Conservation (phyloP, 306 rosid species). For the Quercus berberidifolia region DNA sequence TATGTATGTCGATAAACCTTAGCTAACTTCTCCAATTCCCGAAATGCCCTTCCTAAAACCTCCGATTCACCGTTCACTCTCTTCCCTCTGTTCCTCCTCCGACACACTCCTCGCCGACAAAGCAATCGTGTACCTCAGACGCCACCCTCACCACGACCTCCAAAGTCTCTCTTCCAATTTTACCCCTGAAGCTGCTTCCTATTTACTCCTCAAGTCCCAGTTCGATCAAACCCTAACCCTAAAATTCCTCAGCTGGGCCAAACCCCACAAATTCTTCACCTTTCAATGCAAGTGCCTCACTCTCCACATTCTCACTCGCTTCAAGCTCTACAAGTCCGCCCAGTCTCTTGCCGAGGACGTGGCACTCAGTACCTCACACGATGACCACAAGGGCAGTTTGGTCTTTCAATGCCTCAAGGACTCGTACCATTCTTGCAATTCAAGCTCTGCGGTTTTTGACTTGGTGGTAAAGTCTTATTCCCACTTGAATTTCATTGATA, state of each 20-base stretch:
- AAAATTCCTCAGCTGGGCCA: slow-evolving; percentile 71
- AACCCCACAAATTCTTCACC: slow-evolving; percentile 46
- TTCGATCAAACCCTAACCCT: slow-evolving; percentile 41
- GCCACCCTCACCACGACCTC: slow-evolving; percentile 57
- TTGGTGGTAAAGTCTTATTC: slow-evolving; percentile 72
- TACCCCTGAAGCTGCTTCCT: slow-evolving; percentile 71
- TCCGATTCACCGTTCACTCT: slow-evolving; percentile 8
- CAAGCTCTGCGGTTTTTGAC: slow-evolving; percentile 72
- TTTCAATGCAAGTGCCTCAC: slow-evolving; percentile 65
- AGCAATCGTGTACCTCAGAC: slow-evolving; percentile 62
- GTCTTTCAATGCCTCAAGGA: slow-evolving; percentile 54
- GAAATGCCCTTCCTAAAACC: slow-evolving; percentile 37
- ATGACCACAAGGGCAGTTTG: slow-evolving; percentile 36
- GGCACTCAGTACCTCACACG: slow-evolving; percentile 30
- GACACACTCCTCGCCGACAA: slow-evolving; percentile 41
- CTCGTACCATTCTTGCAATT: slow-evolving; percentile 45
- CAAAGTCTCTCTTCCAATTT: slow-evolving; percentile 46
- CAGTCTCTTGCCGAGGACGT: slow-evolving; percentile 71
- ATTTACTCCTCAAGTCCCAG: slow-evolving; percentile 69
- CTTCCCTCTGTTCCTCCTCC: slow-evolving; percentile 32
- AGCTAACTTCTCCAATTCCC: background rate
- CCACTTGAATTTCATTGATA: slow-evolving; percentile 36
- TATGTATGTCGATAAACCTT: background rate
- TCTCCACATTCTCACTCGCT: slow-evolving; percentile 80
- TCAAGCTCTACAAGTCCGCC: slow-evolving; percentile 66